Evolutionary conservation across 2,329 filamentous ascomycete genomes (phyloP).

Genomic region (Coniella lustricola): DNA sequence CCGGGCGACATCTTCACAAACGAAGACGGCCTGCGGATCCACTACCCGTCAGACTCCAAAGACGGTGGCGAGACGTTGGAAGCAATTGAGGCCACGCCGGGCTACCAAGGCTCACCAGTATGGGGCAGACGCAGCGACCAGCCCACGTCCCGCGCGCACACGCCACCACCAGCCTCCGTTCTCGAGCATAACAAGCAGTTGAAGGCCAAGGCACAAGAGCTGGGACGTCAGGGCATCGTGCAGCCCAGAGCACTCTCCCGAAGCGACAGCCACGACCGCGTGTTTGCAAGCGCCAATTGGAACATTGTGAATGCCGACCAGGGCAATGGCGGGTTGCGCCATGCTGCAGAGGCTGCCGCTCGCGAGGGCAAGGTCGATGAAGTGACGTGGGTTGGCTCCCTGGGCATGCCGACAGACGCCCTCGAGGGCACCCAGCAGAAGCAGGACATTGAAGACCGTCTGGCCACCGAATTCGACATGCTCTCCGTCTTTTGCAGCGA

Average conservation of each 20-base stretch:
- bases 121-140: slow-evolving; percentile 75
- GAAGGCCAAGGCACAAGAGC: slow-evolving; percentile 47
- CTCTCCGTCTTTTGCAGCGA: slow-evolving; percentile 81
- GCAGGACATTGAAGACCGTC: slow-evolving; percentile 72
- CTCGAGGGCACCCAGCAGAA: slow-evolving; percentile 68
- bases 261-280: slow-evolving; percentile 58
- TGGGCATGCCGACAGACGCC: slow-evolving; percentile 90
- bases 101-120: slow-evolving; percentile 66
- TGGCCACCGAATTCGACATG: slow-evolving; percentile 76
- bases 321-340: slow-evolving; percentile 86
- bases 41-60: slow-evolving; percentile 38
- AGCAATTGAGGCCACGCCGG: slow-evolving; percentile 48
- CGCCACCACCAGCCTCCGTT: slow-evolving; percentile 64
- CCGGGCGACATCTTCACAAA: slow-evolving; percentile 46
- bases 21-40: slow-evolving; percentile 50
- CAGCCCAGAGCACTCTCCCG: slow-evolving; percentile 46
- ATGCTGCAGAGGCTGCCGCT: slow-evolving; percentile 73
- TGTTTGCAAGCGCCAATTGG: slow-evolving; percentile 76
- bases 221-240: slow-evolving; percentile 49
- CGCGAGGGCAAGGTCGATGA: slow-evolving; percentile 64
- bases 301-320: slow-evolving; percentile 77
- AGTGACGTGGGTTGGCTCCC: slow-evolving; percentile 82
- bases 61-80: slow-evolving; percentile 24
- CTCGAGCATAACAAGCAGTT: slow-evolving; percentile 57
- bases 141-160: slow-evolving; percentile 66